Base-by-base conservation (phyloP, 2,329 filamentous ascomycete genomes). In the Pseudocercospora cruenta region DNA sequence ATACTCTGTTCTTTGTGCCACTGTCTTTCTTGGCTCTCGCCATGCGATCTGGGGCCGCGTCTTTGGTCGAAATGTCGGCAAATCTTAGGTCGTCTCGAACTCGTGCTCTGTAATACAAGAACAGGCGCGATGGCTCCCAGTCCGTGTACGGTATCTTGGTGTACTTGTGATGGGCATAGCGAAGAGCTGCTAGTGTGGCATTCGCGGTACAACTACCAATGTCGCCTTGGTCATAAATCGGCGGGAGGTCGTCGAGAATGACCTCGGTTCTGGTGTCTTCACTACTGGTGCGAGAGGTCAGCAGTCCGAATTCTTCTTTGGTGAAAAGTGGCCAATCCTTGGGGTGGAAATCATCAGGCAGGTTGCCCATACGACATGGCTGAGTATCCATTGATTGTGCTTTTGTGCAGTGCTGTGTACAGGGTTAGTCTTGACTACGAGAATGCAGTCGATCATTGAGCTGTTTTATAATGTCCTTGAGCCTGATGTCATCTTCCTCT, bases 141-240 rank as follows among this genome's bases (percentile, higher is more conserved):
- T 58, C 22, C 19, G 33, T 12, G 31, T 58, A 58, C 12, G 28
- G 19, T 14, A 21, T 22, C 16, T 21, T 22, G 28, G 31, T 43
- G 14, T 19, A 22, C 55, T 58, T 58, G 26, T 58, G 19, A 21
- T 26, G 28, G 10, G 55, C 55, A 16, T 58, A 58, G 14, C 55
- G 28, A 36, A 58, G 55, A 5, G 55, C 55, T 19, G 55, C 55
- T 5, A 58, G 55, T 12, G 55, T 58, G 3, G 55, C 55, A 12
- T 58, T 58, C 2, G 55, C 26, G 8, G 26, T 28, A 31, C 55
- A 58, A 21, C 55, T 58, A 31, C 55, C 55, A n/a, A 58, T 58
- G 21, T 58, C 14, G 3, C 55, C 55, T 36, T 58, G 55, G 4
- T 58, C 16, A 19, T 58, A 58, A 4, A 58, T 31, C 7, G 55